These are phyloP conservation scores for Ceratocystis smalleyi DNA, from an alignment of 2,329 filamentous ascomycete genomes.

Conservation along the genomic window DNA sequence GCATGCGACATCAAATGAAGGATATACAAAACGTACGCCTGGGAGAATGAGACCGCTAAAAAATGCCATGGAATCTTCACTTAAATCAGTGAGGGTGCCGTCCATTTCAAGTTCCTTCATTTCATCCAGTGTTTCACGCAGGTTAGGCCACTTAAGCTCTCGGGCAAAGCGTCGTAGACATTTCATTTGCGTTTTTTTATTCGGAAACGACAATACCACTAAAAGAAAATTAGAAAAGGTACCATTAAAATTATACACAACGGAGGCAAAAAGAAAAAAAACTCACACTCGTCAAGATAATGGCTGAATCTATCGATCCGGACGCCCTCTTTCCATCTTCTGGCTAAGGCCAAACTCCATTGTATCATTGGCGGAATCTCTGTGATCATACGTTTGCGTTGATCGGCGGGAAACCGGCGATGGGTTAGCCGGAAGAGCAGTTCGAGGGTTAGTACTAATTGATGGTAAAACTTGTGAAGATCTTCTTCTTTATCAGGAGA, in stretches of 20 bases:
- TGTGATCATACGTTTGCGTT: constrained; percentile 47
- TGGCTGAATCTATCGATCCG: constrained; percentile 45
- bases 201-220: constrained; percentile 47
- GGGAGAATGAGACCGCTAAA: constrained; percentile 60
- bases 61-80: constrained; percentile 61
- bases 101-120: constrained; percentile 46
- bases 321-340: constrained; percentile 57
- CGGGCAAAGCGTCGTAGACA: constrained; percentile 53
- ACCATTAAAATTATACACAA: background rate
- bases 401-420: constrained; percentile 41
- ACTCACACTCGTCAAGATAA: constrained; percentile 15
- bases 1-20: background rate
- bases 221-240: constrained; percentile 1
- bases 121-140: constrained; percentile 45
- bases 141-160: constrained; percentile 64
- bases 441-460: constrained; percentile 59
- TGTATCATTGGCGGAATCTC: constrained; percentile 55
- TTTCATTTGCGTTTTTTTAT: constrained; percentile 52
- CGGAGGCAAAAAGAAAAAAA: background rate
- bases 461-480: constrained; percentile 57
- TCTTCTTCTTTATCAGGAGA: constrained; percentile 38
- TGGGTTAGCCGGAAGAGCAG: constrained; percentile 55
- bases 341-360: constrained; percentile 58
- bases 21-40: constrained; percentile 34
- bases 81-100: constrained; percentile 41